These are phyloP conservation scores for Aspergillus fijiensis DNA, from an alignment of 2,329 filamentous ascomycete genomes.

Conservation along the genomic window DNA sequence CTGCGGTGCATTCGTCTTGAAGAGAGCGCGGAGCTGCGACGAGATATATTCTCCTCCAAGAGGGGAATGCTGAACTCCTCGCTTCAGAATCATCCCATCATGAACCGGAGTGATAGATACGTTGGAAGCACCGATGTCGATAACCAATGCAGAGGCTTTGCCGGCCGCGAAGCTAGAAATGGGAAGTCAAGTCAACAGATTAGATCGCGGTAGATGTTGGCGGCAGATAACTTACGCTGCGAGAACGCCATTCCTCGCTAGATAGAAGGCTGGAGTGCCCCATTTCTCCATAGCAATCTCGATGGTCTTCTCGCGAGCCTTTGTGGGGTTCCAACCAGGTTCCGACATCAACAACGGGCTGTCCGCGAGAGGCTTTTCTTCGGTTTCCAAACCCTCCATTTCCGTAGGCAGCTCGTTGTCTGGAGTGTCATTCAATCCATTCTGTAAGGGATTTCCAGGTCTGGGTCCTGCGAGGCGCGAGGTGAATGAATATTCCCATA, in stretches of 20 bases:
- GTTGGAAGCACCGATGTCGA: conserved; percentile 87
- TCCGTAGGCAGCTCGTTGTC: conserved; percentile 59
- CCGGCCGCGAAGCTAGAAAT: conserved; percentile 72
- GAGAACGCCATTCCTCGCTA: conserved; percentile 84
- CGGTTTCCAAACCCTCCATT: conserved; percentile 60
- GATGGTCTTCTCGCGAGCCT: conserved; percentile 88
- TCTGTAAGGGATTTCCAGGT: conserved; percentile 67
- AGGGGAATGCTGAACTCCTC: conserved; percentile 81
- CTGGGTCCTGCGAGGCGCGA: conserved; percentile 79
- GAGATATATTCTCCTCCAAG: conserved; percentile 89
- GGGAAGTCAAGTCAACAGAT: conserved; percentile 9
- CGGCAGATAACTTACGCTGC: conserved; percentile 58
- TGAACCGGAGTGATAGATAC: conserved; percentile 88
- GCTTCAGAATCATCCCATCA: conserved; percentile 90
- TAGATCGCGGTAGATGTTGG: not conserved
- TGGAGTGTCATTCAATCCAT: conserved; percentile 72
- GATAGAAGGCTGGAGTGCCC: conserved; percentile 92
- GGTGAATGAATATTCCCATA: conserved; percentile 93
- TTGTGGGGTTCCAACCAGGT: conserved; percentile 84
- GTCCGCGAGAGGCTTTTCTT: conserved; percentile 79
- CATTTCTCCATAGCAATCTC: conserved; percentile 97
- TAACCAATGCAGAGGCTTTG: conserved; percentile 86
- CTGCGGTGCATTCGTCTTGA: conserved; percentile 64
- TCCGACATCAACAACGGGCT: conserved; percentile 92
- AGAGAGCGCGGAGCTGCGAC: conserved; percentile 79